A percentile compares a stretch with the other conserved stretches of the same genome.
Evolutionary conservation across 2,329 filamentous ascomycete species (phyloP).

Genomic region (Dryadomyces sulphureus): DNA sequence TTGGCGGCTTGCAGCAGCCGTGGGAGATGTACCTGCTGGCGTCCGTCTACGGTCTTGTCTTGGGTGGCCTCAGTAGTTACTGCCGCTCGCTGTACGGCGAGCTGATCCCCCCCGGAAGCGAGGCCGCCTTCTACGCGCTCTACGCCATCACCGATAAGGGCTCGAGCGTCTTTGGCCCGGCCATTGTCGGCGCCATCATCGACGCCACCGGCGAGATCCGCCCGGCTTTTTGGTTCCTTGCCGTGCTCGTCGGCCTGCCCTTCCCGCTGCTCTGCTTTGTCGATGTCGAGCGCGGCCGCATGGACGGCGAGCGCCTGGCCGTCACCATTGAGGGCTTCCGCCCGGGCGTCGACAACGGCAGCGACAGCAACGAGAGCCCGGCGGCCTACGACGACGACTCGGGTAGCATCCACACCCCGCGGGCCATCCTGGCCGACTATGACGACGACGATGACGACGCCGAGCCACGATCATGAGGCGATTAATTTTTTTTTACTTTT

Average conservation of each 20-base stretch:
- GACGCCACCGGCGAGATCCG: slow-evolving; percentile 69
- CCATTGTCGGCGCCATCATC: slow-evolving; percentile 85
- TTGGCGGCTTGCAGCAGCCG: slow-evolving; percentile 75
- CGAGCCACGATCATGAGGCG: not conserved
- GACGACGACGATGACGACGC: slow-evolving; percentile 1
- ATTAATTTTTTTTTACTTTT: not conserved
- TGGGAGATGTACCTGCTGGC: slow-evolving; percentile 97
- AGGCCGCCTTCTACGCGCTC: slow-evolving; percentile 90
- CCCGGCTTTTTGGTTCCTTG: slow-evolving; percentile 85
- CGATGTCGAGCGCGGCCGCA: slow-evolving; percentile 64
- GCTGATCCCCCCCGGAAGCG: slow-evolving; percentile 82
- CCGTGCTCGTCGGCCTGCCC: slow-evolving; percentile 68
- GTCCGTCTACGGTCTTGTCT: slow-evolving; percentile 80
- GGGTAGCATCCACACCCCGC: slow-evolving; percentile 10
- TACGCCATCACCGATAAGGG: slow-evolving; percentile 98
- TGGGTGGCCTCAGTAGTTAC: slow-evolving; percentile 85
- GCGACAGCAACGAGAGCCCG: slow-evolving; percentile 4
- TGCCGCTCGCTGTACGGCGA: slow-evolving; percentile 88
- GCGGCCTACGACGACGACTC: slow-evolving; percentile 17
- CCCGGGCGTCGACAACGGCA: not conserved
- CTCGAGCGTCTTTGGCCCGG: slow-evolving; percentile 82
- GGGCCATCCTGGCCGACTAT: not conserved
- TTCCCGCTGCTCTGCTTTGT: slow-evolving; percentile 75
- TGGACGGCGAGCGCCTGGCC: slow-evolving; percentile 51
- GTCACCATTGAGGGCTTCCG: slow-evolving; percentile 41